phyloP scores from a whole-genome alignment of 495 filamentous ascomycete genomes.

The Penicillium nucicola region DNA sequence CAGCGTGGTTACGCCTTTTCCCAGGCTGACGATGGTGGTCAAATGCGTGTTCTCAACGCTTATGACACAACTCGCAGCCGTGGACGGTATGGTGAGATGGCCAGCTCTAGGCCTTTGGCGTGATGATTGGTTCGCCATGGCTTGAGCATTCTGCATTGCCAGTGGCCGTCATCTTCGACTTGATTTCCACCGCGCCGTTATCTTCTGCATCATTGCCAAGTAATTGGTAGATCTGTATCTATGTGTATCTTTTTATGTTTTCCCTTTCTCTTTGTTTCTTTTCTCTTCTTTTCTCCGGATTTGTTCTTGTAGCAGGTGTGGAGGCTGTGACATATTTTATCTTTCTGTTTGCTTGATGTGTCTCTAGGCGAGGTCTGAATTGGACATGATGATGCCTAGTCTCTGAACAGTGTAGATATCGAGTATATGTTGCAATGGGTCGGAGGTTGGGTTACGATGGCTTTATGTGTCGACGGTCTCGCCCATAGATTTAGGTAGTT shows the following conservation, averaged over 20 bases:
- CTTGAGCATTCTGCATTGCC: constrained; percentile 9
- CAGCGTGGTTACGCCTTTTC: constrained; percentile 98
- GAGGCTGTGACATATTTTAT: constrained; percentile 21
- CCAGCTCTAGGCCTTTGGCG: constrained; percentile 56
- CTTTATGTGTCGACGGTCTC: no score
- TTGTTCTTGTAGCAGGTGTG: constrained; percentile 12
- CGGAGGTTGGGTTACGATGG: no score
- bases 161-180: constrained; percentile 13
- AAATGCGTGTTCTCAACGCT: constrained; percentile 85
- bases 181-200: background rate
- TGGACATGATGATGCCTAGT: constrained; percentile 6
- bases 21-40: constrained; percentile 83
- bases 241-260: constrained; percentile 10
- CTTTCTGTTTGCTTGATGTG: constrained; percentile 14
- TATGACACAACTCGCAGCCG: constrained; percentile 94
- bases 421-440: no score
- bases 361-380: constrained; percentile 12
- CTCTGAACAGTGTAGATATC: background rate
- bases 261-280: constrained; percentile 4
- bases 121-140: constrained; percentile 27
- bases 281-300: constrained; percentile 6
- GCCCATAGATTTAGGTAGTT: no score
- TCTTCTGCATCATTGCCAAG: constrained; percentile 12
- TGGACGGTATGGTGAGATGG: constrained; percentile 96
- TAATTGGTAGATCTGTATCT: constrained; percentile 16